Evolutionary conservation across 192 early-diverging fungal genomes (phyloP), one percentile per base, ranked within the genome.

Genomic region (Backusella liffmaniae): DNA sequence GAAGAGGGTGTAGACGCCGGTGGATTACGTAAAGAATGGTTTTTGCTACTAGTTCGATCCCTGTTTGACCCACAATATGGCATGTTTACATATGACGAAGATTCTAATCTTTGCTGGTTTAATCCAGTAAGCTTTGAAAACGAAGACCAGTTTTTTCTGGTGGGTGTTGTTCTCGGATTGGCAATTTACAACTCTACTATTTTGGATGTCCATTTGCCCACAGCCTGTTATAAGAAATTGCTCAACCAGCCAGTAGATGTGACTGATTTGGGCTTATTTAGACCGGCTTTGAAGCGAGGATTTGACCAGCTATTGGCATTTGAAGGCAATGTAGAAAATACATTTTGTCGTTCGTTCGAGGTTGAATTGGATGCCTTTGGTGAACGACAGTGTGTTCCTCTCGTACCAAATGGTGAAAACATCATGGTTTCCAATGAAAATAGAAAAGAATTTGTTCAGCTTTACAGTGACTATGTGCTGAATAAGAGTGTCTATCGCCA

Each of bases 1-100:
- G 97, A 98, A 83, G 96, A 96, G 66, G 97, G 96, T 4, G 89
- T 99, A 5, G 97, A 98, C 84, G 96, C 93, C n/a, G 97, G 97
- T 44, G 97, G 97, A 0, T 82, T 99, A 26, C 90, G 95, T 37
- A 99, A 99, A 72, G 97, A 99, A 69, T 99, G 97, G 97, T 97
- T 99, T 75, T 85, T 97, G 71, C 87, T 99, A 39, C 88, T 99
- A 13, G 88, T 98, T 5, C 87, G 96, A 13, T 92, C 97, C 39
- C 84, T 99, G 30, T 95, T 99, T 88, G 96, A 97, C 86, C 94
- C 95, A 18, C 86, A 95, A 70, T 96, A 94, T 80, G 97, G 96
- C 62, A 91, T 95, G 92, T 93, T 94, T 75, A 86, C 86, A 0
- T 85, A 86, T 42, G 95, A 96, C 73, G 88, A 89, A 51, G 87